Evolutionary conservation across 2,329 filamentous ascomycete species (phyloP).

Genomic region (Colletotrichum sp.): DNA sequence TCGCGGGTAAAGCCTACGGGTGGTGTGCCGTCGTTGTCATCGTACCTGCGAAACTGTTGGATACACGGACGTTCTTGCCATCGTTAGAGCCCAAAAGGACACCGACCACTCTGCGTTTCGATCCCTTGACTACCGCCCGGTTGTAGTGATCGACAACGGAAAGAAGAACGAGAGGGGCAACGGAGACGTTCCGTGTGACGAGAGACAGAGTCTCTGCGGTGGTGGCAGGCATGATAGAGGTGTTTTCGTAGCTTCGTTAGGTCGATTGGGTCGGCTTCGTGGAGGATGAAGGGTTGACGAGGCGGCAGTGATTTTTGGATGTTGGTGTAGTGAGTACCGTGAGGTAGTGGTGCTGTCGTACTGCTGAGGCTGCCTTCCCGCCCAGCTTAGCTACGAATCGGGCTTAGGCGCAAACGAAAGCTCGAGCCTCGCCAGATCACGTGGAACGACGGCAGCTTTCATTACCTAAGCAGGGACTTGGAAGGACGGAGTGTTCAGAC

Average conservation of each 20-base stretch:
- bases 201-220: conserved; percentile 96
- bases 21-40: conserved; percentile 7
- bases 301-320: not conserved
- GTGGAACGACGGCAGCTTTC: not conserved
- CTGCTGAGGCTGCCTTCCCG: conserved; percentile 31
- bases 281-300: conserved; percentile 1
- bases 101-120: conserved; percentile 86
- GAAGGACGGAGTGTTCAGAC: not conserved
- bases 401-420: conserved; percentile 20
- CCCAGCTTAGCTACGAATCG: conserved; percentile 21
- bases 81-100: conserved; percentile 95
- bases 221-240: conserved; percentile 82
- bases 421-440: conserved; percentile 23
- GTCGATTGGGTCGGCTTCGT: conserved; percentile 17
- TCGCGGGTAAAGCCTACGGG: conserved; percentile 9
- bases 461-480: not conserved
- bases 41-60: conserved; percentile 96
- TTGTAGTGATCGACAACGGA: conserved; percentile 99
- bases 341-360: conserved; percentile 21
- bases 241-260: conserved; percentile 13
- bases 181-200: conserved; percentile 92
- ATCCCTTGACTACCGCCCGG: conserved; percentile 86
- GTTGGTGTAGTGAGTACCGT: not conserved
- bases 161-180: conserved; percentile 96
- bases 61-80: conserved; percentile 94